Percentiles rank a stretch among this genome's conserved stretches.
phyloP scores from a whole-genome alignment of 1,139 yeast genomes.

The Candida sp. region DNA sequence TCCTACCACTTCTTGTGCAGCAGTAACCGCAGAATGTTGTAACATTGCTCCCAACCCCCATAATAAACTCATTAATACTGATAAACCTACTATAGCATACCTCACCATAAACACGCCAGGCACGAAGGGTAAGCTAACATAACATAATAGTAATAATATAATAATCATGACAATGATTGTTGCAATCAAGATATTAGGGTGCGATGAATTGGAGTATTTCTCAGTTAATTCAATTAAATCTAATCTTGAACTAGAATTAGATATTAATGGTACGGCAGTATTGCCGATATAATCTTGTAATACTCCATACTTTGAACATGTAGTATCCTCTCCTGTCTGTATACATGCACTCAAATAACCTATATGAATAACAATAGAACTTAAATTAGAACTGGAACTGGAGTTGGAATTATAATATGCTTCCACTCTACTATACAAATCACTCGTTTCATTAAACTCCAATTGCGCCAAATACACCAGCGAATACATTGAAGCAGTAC shows the following conservation, averaged over 20 bases:
- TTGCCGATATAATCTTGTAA: constrained; percentile 14
- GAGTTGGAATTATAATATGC: background rate
- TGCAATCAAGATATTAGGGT: constrained; percentile 53
- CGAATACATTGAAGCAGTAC: constrained; percentile 35
- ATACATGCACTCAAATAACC: constrained; percentile 55
- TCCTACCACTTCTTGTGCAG: constrained; percentile 42
- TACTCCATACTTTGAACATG: constrained; percentile 31
- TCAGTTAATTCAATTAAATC: constrained; percentile 40
- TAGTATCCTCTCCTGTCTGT: constrained; percentile 16
- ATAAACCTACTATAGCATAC: constrained; percentile 29
- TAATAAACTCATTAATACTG: constrained; percentile 38
- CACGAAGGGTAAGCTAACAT: constrained; percentile 43
- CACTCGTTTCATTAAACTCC: constrained; percentile 40
- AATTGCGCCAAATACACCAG: constrained; percentile 44
- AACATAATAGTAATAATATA: constrained; percentile 38
- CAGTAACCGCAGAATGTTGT: constrained; percentile 55
- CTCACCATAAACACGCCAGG: constrained; percentile 40
- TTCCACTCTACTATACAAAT: constrained; percentile 20
- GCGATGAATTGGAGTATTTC: constrained; percentile 43
- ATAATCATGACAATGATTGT: constrained; percentile 42
- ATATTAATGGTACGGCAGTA: constrained; percentile 4
- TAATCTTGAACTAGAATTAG: constrained; percentile 15
- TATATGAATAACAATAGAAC: constrained; percentile 25
- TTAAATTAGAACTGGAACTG: constrained; percentile 23
- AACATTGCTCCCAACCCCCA: constrained; percentile 76